Conservation (phyloP, 2,329 filamentous ascomycete species). For the Phialemonium atrogriseum region DNA sequence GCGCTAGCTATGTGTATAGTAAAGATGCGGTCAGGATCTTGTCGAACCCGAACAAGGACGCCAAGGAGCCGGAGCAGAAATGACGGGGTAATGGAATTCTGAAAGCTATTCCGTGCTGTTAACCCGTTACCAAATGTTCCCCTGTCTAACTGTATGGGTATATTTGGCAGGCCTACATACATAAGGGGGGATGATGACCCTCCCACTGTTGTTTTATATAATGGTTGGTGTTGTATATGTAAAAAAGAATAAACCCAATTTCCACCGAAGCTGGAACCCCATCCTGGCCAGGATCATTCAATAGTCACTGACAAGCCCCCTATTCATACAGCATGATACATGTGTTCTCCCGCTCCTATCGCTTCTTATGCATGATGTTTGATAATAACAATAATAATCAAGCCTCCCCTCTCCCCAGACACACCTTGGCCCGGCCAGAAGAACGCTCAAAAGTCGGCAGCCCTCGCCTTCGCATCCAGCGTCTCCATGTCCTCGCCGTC, state of each 20-base stretch:
- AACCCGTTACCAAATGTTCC: too few species aligned
- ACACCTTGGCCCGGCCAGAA: constrained; percentile 3
- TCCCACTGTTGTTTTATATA: too few species aligned
- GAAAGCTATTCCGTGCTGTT: neutral
- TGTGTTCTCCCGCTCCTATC: too few species aligned
- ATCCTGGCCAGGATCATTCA: too few species aligned
- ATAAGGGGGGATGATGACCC: too few species aligned
- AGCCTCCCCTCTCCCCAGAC: neutral
- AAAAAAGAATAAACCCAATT: too few species aligned
- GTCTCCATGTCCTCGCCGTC: constrained; percentile 29
- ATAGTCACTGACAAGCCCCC: too few species aligned
- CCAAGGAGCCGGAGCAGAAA: constrained; percentile 15
- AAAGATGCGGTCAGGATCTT: constrained; percentile 91
- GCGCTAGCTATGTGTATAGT: constrained; percentile 81
- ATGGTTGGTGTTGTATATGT: too few species aligned
- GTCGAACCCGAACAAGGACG: constrained; percentile 17
- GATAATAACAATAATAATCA: neutral
- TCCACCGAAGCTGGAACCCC: too few species aligned
- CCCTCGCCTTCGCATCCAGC: constrained; percentile 30
- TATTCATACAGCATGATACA: too few species aligned
- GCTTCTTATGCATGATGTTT: neutral
- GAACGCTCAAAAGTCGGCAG: constrained; percentile 25
- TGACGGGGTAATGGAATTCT: constrained; percentile 1
- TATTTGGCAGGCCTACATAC: too few species aligned
- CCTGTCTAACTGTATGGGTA: too few species aligned